These are phyloP conservation scores for Gaillardinia entomophila DNA, from an alignment of 805 yeast genomes.

Conservation along the genomic window DNA sequence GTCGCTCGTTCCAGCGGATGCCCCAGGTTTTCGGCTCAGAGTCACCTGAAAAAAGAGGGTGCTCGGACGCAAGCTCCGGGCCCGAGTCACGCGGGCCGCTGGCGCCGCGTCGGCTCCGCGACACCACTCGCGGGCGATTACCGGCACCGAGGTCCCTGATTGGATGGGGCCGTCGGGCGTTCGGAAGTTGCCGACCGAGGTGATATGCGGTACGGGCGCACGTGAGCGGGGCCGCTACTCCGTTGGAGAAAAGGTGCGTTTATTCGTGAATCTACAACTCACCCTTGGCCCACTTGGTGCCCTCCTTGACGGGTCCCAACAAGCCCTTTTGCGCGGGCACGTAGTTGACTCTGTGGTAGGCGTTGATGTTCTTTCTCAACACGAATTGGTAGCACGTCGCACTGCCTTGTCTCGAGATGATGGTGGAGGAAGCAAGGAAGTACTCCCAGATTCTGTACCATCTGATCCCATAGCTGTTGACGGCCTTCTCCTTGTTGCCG, in stretches of 20 bases:
- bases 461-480: slow-evolving; percentile 75
- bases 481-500: slow-evolving; percentile 69
- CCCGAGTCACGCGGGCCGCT: background rate
- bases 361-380: slow-evolving; percentile 82
- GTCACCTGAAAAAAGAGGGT: background rate
- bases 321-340: slow-evolving; percentile 76
- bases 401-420: slow-evolving; percentile 87
- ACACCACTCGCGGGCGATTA: no score
- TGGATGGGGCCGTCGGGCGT: background rate
- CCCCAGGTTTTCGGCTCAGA: background rate
- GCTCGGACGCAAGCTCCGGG: background rate
- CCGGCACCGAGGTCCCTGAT: no score
- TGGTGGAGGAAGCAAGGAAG: slow-evolving; percentile 77
- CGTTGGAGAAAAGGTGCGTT: background rate
- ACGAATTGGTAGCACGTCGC: slow-evolving; percentile 90
- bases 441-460: slow-evolving; percentile 95
- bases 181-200: background rate
- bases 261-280: slow-evolving; percentile 1
- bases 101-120: background rate
- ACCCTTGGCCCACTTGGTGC: slow-evolving; percentile 52
- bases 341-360: slow-evolving; percentile 77
- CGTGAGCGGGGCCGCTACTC: no score
- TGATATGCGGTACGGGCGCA: no score
- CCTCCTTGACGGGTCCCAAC: slow-evolving; percentile 49
- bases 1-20: background rate